A percentile compares a stretch with the other conserved stretches of the same genome.
Evolutionary conservation across 1,284 basidiomycete species (phyloP).

Genomic region (Puccinia coronata): DNA sequence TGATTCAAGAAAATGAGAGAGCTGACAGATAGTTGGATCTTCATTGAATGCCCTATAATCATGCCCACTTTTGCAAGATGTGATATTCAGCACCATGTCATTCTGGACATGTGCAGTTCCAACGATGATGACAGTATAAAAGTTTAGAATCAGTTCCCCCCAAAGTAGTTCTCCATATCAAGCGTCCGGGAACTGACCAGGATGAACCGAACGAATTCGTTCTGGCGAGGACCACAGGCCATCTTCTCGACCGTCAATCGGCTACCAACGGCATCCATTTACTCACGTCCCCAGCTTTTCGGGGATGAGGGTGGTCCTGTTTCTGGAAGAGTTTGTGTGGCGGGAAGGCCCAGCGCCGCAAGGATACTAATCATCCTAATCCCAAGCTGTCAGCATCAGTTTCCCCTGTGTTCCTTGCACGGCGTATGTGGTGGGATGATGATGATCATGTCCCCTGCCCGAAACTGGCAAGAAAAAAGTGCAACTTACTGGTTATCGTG

Average conservation of each 20-base stretch:
- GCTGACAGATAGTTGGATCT: neutral
- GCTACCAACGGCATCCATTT: constrained; percentile 32
- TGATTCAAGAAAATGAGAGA: neutral
- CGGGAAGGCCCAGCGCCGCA: constrained; percentile 22
- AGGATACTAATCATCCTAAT: constrained; percentile 36
- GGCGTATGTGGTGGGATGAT: neutral
- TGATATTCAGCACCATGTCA: neutral
- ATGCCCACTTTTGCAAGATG: neutral
- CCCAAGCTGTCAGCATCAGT: neutral
- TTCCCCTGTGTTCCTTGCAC: too few relatives aligned
- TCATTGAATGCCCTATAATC: neutral
- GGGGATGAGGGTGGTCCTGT: constrained; percentile 9
- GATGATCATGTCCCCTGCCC: neutral
- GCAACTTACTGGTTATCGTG: constrained; percentile 43
- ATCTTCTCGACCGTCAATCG: constrained; percentile 35
- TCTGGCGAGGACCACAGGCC: neutral
- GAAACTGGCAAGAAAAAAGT: neutral
- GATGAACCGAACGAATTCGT: neutral
- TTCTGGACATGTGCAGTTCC: neutral
- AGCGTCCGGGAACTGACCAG: neutral
- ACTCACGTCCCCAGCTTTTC: constrained; percentile 21
- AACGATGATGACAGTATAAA: neutral
- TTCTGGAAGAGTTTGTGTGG: neutral
- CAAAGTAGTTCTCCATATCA: neutral
- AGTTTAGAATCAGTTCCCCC: neutral